Percentiles rank a stretch among this genome's conserved stretches.
Evolutionary conservation across 768 basidiomycete species (phyloP).

Genomic region (Rubroboletus satanas): DNA sequence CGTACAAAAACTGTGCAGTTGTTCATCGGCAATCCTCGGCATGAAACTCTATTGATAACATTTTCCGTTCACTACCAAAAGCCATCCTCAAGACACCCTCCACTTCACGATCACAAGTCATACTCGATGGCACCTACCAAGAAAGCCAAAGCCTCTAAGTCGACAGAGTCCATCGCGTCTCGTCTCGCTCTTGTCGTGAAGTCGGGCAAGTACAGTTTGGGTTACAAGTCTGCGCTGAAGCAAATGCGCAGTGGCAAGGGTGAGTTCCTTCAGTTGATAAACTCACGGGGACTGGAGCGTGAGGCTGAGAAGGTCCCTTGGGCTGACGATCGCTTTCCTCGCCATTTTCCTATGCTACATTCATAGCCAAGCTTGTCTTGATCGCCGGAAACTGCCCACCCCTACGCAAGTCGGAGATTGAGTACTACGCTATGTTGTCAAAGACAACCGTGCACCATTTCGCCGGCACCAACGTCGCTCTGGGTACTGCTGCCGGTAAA

Average conservation of each 20-base stretch:
- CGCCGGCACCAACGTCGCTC: conserved; percentile 93
- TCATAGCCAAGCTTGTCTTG: conserved; percentile 91
- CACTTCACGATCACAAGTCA: conserved; percentile 18
- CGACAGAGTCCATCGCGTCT: conserved; percentile 89
- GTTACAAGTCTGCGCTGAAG: conserved; percentile 98
- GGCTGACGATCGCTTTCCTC: conserved; percentile 48
- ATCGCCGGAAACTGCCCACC: conserved; percentile 99
- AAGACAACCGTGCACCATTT: conserved; percentile 99
- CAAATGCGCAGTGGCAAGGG: conserved; percentile 98
- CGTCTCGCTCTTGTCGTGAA: conserved; percentile 95
- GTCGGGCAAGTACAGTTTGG: conserved; percentile 95
- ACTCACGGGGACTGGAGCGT: conserved; percentile 92
- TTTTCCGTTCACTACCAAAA: conserved; percentile 3
- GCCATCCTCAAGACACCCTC: conserved; percentile 12
- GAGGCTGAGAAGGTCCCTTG: conserved; percentile 99
- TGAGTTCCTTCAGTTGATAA: conserved; percentile 47
- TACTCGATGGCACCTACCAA: conserved; percentile 88
- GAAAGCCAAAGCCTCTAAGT: conserved; percentile 93
- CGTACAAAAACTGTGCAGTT: conserved; percentile 30
- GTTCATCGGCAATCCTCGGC: conserved; percentile 11
- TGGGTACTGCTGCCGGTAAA: conserved; percentile 98
- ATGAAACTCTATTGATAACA: conserved; percentile 13
- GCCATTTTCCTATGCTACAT: conserved; percentile 14
- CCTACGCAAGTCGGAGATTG: conserved; percentile 97
- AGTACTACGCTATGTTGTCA: conserved; percentile 99